A percentile compares a stretch with the other conserved stretches of the same genome.
Evolutionary conservation across 2,329 filamentous ascomycete species (phyloP).

Genomic region (Elsinoe australis): DNA sequence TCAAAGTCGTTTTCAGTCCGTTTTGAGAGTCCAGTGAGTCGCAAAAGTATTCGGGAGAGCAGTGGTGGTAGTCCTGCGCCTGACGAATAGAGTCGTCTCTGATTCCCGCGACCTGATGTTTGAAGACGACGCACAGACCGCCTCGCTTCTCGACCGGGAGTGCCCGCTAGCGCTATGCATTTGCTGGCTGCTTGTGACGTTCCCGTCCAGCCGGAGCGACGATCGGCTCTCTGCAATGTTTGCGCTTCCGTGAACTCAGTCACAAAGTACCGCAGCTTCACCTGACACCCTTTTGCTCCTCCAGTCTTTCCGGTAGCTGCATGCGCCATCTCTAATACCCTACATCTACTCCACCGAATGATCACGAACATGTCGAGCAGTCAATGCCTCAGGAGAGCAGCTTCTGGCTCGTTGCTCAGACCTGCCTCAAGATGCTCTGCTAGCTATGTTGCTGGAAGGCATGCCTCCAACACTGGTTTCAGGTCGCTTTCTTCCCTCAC

Average conservation of each 20-base stretch:
- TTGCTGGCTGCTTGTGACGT: no score
- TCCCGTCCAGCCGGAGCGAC: not conserved
- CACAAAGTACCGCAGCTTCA: constrained; percentile 6
- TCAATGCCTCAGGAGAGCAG: constrained; percentile 33
- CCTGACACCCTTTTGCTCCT: not conserved
- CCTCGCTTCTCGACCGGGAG: no score
- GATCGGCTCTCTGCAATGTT: constrained; percentile 16
- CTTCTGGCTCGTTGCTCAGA: constrained; percentile 25
- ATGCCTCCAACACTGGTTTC: constrained; percentile 12
- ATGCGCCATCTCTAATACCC: not conserved
- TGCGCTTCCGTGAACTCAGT: constrained; percentile 13
- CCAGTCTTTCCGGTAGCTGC: constrained; percentile 8
- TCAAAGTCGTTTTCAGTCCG: not conserved
- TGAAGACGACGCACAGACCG: constrained; percentile 7
- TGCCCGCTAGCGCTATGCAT: no score
- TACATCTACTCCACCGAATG: constrained; percentile 8
- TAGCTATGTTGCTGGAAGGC: constrained; percentile 16
- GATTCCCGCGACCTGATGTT: constrained; percentile 11
- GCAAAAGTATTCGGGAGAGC: not conserved
- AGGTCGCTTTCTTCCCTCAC: constrained; percentile 18
- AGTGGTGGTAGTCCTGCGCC: not conserved
- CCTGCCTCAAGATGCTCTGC: constrained; percentile 20
- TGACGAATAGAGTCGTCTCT: not conserved
- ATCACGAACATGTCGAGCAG: constrained; percentile 31
- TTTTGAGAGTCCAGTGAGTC: not conserved